Percentiles rank a stretch among this genome's conserved stretches.
These are phyloP conservation scores for Colletotrichum scovillei DNA, from an alignment of 2,329 filamentous ascomycete species.

Conservation along the genomic window DNA sequence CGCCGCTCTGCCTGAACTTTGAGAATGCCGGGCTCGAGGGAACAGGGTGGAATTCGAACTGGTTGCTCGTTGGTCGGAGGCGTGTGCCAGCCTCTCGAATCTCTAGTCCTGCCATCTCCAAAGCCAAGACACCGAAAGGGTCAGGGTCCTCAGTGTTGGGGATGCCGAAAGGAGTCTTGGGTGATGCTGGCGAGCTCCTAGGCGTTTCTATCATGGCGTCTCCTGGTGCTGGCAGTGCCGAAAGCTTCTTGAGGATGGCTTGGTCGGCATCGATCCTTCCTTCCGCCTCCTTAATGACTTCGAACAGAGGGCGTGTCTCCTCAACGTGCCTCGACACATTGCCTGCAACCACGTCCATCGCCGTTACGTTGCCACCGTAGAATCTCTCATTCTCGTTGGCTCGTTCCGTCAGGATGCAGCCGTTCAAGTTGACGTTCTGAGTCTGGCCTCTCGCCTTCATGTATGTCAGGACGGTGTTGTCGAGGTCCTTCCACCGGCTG, in stretches of 20 bases:
- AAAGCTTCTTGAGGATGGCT: constrained; percentile 71
- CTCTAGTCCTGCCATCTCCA: constrained; percentile 91
- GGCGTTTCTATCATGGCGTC: constrained; percentile 72
- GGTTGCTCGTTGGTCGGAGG: constrained; percentile 77
- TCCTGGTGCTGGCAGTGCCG: constrained; percentile 77
- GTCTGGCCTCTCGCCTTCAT: constrained; percentile 68
- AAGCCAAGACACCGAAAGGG: constrained; percentile 88
- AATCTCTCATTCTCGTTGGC: constrained; percentile 71
- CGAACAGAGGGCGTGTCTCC: constrained; percentile 72
- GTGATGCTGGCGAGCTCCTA: constrained; percentile 42
- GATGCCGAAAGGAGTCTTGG: constrained; percentile 73
- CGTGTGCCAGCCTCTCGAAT: constrained; percentile 90
- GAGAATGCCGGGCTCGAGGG: constrained; percentile 78
- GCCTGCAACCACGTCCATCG: constrained; percentile 68
- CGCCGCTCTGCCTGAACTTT: constrained; percentile 73
- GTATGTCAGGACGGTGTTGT: constrained; percentile 67
- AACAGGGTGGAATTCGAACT: constrained; percentile 84
- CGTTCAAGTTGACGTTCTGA: constrained; percentile 65
- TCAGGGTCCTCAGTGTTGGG: constrained; percentile 86
- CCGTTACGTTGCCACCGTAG: constrained; percentile 61
- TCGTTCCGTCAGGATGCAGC: constrained; percentile 67
- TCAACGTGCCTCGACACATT: constrained; percentile 65
- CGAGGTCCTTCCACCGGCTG: constrained; percentile 62
- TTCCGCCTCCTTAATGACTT: constrained; percentile 90
- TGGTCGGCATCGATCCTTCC: constrained; percentile 82